A percentile compares a stretch with the other conserved stretches of the same genome.
These are phyloP conservation scores for Straminergon stramineum DNA, from an alignment of 225 moss, liverwort and hornwort species.

Conservation along the genomic window DNA sequence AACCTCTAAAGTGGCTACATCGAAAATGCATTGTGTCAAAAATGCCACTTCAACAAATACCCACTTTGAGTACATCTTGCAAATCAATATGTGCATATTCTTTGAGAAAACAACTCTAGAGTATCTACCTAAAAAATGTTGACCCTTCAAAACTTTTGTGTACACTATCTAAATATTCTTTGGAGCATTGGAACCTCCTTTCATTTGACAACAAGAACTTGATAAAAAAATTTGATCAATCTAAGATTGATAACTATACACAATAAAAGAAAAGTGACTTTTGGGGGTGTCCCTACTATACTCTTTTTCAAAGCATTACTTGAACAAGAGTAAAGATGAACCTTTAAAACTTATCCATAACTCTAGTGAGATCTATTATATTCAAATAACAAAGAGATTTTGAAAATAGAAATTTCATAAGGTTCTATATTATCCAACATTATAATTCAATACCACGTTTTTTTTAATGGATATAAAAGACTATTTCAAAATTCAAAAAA, in stretches of 20 bases:
- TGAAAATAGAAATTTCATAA: not conserved
- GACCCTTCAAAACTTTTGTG: no score
- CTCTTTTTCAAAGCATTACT: no score
- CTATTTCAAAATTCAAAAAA: no score
- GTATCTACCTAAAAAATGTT: not conserved
- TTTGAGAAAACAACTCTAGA: not conserved
- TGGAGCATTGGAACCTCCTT: no score
- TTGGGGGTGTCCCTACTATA: no score
- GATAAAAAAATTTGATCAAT: no score
- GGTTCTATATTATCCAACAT: not conserved
- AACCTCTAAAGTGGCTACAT: rapidly evolving
- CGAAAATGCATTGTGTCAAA: not conserved
- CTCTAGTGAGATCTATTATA: not conserved
- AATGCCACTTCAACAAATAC: not conserved
- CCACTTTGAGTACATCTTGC: rapidly evolving
- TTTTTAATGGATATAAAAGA: no score
- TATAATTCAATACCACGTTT: not conserved
- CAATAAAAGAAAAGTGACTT: no score
- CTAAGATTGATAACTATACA: rapidly evolving
- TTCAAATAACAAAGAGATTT: not conserved
- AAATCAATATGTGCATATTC: not conserved
- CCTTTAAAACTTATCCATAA: not conserved
- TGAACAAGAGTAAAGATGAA: no score
- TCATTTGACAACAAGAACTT: no score
- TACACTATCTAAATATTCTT: no score